phyloP scores from a whole-genome alignment of 768 basidiomycete genomes.

The Tubosaeta sp. region DNA sequence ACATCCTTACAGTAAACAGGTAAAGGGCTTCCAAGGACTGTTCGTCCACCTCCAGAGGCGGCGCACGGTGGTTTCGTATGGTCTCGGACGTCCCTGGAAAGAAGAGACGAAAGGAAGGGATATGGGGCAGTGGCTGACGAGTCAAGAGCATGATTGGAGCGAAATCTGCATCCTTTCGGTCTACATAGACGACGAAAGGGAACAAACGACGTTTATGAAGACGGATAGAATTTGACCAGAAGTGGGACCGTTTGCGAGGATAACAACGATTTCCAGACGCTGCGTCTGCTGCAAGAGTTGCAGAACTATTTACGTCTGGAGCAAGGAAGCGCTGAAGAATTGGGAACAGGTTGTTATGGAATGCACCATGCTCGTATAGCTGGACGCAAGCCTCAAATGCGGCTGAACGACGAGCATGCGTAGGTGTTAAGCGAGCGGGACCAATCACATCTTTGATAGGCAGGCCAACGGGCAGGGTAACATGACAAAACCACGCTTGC shows the following conservation, averaged over 20 bases:
- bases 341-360: slow-evolving; percentile 49
- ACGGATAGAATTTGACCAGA: slow-evolving; percentile 53
- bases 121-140: slow-evolving; percentile 56
- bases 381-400: slow-evolving; percentile 53
- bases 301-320: not conserved
- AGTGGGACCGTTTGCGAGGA: slow-evolving; percentile 53
- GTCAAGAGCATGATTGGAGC: slow-evolving; percentile 66
- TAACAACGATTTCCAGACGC: slow-evolving; percentile 50
- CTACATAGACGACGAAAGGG: slow-evolving; percentile 40
- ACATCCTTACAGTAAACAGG: slow-evolving; percentile 60
- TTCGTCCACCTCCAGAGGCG: slow-evolving; percentile 46
- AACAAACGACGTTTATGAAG: slow-evolving; percentile 17
- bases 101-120: slow-evolving; percentile 58
- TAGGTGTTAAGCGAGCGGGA: slow-evolving; percentile 39
- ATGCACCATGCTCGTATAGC: slow-evolving; percentile 45
- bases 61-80: slow-evolving; percentile 43
- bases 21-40: slow-evolving; percentile 47
- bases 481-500: slow-evolving; percentile 41
- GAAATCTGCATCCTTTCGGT: slow-evolving; percentile 32
- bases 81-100: slow-evolving; percentile 43
- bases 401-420: slow-evolving; percentile 55
- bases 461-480: slow-evolving; percentile 44
- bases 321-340: slow-evolving; percentile 3
- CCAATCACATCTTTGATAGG: slow-evolving; percentile 42
- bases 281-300: slow-evolving; percentile 23